Base-by-base conservation (phyloP, 2,329 filamentous ascomycete species). In the Aspergillus japonicus region DNA sequence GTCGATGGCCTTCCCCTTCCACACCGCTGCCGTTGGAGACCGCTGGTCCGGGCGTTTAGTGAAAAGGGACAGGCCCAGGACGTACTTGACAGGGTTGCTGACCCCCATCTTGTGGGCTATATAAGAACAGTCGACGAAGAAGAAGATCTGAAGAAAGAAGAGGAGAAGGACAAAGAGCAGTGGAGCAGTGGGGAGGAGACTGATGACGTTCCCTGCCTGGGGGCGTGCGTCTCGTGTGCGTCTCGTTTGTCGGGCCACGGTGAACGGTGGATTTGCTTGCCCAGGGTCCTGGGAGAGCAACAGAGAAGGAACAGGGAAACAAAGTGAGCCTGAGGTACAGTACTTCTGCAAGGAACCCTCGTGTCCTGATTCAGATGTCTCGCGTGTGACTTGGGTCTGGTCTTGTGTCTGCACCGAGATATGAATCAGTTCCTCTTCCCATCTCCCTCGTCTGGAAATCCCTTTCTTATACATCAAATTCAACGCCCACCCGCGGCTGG, bases 61-160 rank as follows among this genome's bases (percentile, higher is more conserved):
- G 51, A 65, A 63, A 52, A 64, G 64, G 23, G 66, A 57, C 24
- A 69, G 57, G 55, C 52, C 60, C 23, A 66, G 59, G 54, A 67
- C 57, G 55, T 62, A 64, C 29, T 64, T 67, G 62, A 69, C 55
- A 26, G 62, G 64, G 39, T 57, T 61, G 48, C 56, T 62, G 52
- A 64, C 59, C 14, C 65, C 62, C 66, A 68, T 68, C 26, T 49
- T 62, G 35, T 51, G 10, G 26, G 10, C 48, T 61, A 47, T 50
- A 47, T n/a, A 49, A 56, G 39, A 8, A 19, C 39, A 19, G 39
- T 19, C 39, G 16, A 44, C 39, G 39, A 44, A 12, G 16, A 44
- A 3, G 39, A 19, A 1, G 39, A 44, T 3, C 5, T n/a, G 16
- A 19, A 44, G 16, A 8, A 44, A 44, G 39, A 12, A 44, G 39